phyloP scores from a whole-genome alignment of 768 basidiomycete species.

The Mycena chlorophos region DNA sequence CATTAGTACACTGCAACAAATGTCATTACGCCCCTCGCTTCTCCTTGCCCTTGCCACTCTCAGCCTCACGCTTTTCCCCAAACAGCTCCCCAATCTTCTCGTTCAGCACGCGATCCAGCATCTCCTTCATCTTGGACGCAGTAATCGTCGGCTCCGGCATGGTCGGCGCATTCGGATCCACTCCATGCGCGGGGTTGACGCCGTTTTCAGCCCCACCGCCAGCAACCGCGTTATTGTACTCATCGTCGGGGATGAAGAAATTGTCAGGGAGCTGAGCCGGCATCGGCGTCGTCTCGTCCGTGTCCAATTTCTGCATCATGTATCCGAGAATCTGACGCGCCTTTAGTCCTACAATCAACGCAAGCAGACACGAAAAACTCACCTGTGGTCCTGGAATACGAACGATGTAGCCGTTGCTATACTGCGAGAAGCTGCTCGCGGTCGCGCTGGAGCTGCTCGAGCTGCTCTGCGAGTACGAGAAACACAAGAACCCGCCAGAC shows the following conservation, averaged over 20 bases:
- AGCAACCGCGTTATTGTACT: conserved; percentile 1
- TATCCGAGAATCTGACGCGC: conserved; percentile 4
- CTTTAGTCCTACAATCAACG: not conserved
- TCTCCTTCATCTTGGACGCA: conserved; percentile 3
- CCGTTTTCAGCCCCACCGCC: conserved; percentile 1
- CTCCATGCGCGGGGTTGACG: not conserved
- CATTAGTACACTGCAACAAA: no score
- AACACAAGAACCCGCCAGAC: conserved; percentile 19
- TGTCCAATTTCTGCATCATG: conserved; percentile 3
- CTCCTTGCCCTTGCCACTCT: no score
- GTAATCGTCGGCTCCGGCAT: not conserved
- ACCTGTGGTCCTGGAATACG: conserved; percentile 26
- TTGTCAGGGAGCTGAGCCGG: conserved; percentile 9
- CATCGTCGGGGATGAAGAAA: conserved; percentile 18
- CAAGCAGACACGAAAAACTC: not conserved
- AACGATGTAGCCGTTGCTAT: conserved; percentile 18
- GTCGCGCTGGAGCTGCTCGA: conserved; percentile 1
- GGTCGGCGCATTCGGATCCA: not conserved
- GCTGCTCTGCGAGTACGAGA: conserved; percentile 14
- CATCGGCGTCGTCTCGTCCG: conserved; percentile 24
- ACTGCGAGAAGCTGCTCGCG: conserved; percentile 6
- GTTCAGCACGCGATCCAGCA: conserved; percentile 6
- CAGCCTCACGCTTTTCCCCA: no score
- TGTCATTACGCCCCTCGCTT: no score
- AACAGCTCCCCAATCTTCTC: conserved; percentile 14